Percentiles rank a stretch among this genome's conserved stretches.
Evolutionary conservation across 441 rosid species (phyloP).

Genomic region (Populus hybrid): DNA sequence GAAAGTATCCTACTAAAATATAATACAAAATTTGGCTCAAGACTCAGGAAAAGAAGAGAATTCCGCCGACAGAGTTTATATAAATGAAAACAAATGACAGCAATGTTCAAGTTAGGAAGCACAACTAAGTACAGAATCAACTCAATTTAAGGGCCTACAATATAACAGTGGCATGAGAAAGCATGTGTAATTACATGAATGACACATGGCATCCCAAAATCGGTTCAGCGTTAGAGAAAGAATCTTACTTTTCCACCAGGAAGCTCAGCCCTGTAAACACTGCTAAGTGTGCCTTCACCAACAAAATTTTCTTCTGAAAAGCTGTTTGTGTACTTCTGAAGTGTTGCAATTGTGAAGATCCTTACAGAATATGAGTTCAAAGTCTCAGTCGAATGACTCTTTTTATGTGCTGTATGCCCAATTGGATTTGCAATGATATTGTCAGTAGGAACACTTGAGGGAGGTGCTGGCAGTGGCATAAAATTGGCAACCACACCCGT

Average conservation of each 20-base stretch:
- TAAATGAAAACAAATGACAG: not conserved
- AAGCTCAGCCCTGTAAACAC: constrained; percentile 73
- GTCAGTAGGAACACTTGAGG: constrained; percentile 31
- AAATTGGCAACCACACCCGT: constrained; percentile 16
- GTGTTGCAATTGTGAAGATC: constrained; percentile 67
- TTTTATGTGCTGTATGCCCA: constrained; percentile 21
- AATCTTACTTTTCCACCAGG: constrained; percentile 66
- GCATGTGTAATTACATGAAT: not conserved
- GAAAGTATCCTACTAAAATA: not conserved
- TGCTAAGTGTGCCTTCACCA: constrained; percentile 76
- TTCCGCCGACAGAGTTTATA: not conserved
- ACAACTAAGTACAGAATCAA: not conserved
- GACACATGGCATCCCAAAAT: not conserved
- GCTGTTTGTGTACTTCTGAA: constrained; percentile 78
- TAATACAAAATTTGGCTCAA: not conserved
- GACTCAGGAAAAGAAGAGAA: not conserved
- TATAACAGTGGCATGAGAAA: not conserved
- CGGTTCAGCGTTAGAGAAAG: not conserved
- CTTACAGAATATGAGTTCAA: constrained; percentile 37
- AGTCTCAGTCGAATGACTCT: constrained; percentile 35
- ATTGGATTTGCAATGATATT: constrained; percentile 35
- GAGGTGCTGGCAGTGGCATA: constrained; percentile 40
- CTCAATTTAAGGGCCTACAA: not conserved
- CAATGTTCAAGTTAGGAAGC: not conserved
- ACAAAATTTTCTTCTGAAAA: constrained; percentile 71